phyloP scores from a whole-genome alignment of 345 rosid species.

The Camelina sativa region DNA sequence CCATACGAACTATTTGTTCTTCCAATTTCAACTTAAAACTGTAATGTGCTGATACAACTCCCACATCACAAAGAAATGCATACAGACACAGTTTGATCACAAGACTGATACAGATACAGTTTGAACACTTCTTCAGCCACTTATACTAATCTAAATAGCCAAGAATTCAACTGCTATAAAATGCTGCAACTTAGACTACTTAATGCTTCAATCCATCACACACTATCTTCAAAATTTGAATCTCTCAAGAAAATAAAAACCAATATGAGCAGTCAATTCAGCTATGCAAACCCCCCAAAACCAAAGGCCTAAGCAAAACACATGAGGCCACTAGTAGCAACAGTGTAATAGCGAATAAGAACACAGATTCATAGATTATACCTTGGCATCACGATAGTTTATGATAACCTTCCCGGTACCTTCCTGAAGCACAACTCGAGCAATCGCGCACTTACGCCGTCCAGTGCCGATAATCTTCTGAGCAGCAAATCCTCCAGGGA shows the following conservation, averaged over 20 bases:
- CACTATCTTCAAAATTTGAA: neutral
- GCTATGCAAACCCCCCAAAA: neutral
- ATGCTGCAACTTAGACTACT: neutral
- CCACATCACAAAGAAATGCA: neutral
- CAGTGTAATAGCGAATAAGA: neutral
- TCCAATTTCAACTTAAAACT: neutral
- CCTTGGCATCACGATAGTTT: slow-evolving; percentile 90
- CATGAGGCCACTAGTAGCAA: slow-evolving; percentile 1
- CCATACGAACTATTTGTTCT: neutral
- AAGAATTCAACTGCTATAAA: slow-evolving; percentile 1
- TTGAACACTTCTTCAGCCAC: neutral
- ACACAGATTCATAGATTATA: neutral
- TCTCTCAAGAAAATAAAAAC: slow-evolving; percentile 14
- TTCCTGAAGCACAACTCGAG: slow-evolving; percentile 93
- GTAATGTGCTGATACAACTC: neutral
- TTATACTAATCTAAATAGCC: neutral
- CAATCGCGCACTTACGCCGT: slow-evolving; percentile 86
- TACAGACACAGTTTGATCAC: neutral
- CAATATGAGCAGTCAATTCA: neutral
- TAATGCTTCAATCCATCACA: neutral
- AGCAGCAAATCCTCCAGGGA: slow-evolving; percentile 93
- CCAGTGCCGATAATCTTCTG: slow-evolving; percentile 89
- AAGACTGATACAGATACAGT: neutral
- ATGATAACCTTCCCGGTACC: slow-evolving; percentile 86
- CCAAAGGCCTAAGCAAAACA: slow-evolving; percentile 17